Base-by-base conservation (phyloP, 225 moss, liverwort and hornwort genomes). In the Ulota crispa region DNA sequence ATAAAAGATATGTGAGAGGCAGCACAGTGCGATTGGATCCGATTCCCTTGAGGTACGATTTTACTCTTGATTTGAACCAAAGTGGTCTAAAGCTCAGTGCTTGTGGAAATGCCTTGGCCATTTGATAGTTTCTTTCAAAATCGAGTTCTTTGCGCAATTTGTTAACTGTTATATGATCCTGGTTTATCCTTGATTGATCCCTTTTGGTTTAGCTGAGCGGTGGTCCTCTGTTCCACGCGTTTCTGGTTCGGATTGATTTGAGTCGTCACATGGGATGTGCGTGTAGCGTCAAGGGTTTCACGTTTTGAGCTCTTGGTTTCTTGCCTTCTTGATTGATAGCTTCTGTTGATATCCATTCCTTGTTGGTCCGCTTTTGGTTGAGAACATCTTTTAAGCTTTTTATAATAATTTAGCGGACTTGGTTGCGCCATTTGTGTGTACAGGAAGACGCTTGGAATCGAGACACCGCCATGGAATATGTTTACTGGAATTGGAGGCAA, bases 221-320 rank as follows among this genome's bases (percentile, higher is more conserved):
- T 75, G 8, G 15, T 60, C 30, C 39, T 68, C 13, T 68, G 27
- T 66, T 31, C 16, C 69, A 37, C 52, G 30, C 43, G 56, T 73
- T 56, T 81, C 41, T 4, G 55, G 42, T 63, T 9, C 28, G 69
- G 50, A 45, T 82, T 63, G 63, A 45, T 45, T 47, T 23, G 36
- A 30, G 31, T 37, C 3, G 37, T 39, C 42, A 32, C 54, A 32
- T 64, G 70, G 56, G 64, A 36, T 57, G 71, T 53, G 45, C 13
- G 15, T 66, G 57, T 65, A 32, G 24, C 43, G 30, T 14, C 62
- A 64, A 70, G 82, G 53, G 78, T 82, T 81, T 73, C 73, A 24
- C 50, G 47, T 56, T 77, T 39, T 45, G 77, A 72, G 81, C 77
- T 81, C 61, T 54, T 41, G 73, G 68, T 61, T 47, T 85, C 67